phyloP scores from a whole-genome alignment of 768 basidiomycete genomes.

The Suillus subaureus region DNA sequence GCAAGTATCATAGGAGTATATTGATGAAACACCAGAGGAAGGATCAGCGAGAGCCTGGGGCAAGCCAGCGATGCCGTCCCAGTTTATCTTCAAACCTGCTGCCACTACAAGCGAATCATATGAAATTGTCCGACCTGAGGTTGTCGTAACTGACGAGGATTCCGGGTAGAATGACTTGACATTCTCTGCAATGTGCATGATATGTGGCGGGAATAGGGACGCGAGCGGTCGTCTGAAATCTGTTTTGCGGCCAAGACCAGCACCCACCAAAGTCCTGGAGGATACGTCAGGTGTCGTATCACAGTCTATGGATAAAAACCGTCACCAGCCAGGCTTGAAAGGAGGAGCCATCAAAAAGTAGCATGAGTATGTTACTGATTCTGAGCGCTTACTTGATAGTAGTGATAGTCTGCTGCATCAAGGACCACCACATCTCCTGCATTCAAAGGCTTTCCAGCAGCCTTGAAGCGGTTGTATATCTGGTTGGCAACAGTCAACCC shows the following conservation, averaged over 20 bases:
- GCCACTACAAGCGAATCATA: conserved; percentile 92
- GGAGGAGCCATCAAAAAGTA: neutral
- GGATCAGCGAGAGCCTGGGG: conserved; percentile 76
- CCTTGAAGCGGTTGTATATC: conserved; percentile 77
- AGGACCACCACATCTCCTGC: conserved; percentile 84
- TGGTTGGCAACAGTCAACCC: conserved; percentile 87
- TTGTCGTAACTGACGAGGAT: conserved; percentile 71
- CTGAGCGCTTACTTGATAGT: conserved; percentile 69
- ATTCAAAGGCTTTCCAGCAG: conserved; percentile 66
- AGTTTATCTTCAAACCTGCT: conserved; percentile 87
- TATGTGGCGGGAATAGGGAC: conserved; percentile 73
- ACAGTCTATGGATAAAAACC: conserved; percentile 1
- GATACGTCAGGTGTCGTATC: neutral
- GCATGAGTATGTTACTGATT: neutral
- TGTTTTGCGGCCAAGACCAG: conserved; percentile 77
- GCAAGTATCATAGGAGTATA: conserved; percentile 88
- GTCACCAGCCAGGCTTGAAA: conserved; percentile 85
- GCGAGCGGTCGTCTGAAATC: conserved; percentile 66
- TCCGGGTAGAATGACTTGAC: conserved; percentile 76
- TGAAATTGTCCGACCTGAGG: conserved; percentile 64
- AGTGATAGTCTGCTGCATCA: conserved; percentile 79
- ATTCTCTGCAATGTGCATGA: conserved; percentile 70
- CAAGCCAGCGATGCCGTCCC: conserved; percentile 73
- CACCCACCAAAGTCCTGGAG: conserved; percentile 85
- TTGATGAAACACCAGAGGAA: conserved; percentile 82